Conservation (phyloP, 164 flowering plant genomes). For the Magnolia kwangsiensis region DNA sequence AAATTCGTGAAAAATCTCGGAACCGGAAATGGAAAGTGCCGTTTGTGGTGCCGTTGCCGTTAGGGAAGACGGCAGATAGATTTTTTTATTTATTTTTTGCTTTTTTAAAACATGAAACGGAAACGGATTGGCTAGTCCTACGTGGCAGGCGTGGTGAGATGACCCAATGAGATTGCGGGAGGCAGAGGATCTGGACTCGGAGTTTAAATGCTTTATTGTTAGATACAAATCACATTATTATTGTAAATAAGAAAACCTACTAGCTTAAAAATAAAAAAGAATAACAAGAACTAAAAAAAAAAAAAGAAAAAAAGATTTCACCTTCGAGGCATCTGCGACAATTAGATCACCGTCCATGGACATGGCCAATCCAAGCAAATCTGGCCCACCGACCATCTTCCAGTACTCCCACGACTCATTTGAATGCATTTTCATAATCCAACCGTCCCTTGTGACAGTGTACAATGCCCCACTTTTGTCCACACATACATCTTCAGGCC, state of each 20-base stretch:
- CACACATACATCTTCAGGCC: conserved; percentile 63
- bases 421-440: conserved; percentile 54
- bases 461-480: conserved; percentile 51
- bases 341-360: conserved; percentile 39
- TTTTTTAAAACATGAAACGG: too few relatives aligned
- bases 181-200: too few relatives aligned
- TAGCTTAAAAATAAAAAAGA: background rate
- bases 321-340: conserved; percentile 57
- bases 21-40: too few relatives aligned
- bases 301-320: background rate
- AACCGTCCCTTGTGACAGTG: conserved; percentile 72
- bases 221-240: too few relatives aligned
- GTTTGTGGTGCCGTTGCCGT: too few relatives aligned
- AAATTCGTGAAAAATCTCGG: too few relatives aligned
- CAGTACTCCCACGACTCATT: conserved; percentile 67
- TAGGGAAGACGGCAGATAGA: too few relatives aligned
- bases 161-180: too few relatives aligned
- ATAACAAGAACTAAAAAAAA: background rate
- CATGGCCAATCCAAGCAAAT: conserved; percentile 46
- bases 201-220: too few relatives aligned
- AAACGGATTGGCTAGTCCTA: too few relatives aligned
- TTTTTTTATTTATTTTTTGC: too few relatives aligned
- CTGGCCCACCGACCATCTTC: conserved; percentile 32
- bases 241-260: background rate
- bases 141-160: too few relatives aligned